phyloP scores from a whole-genome alignment of 2,329 filamentous ascomycete species.

The Fusarium fracticaudum region DNA sequence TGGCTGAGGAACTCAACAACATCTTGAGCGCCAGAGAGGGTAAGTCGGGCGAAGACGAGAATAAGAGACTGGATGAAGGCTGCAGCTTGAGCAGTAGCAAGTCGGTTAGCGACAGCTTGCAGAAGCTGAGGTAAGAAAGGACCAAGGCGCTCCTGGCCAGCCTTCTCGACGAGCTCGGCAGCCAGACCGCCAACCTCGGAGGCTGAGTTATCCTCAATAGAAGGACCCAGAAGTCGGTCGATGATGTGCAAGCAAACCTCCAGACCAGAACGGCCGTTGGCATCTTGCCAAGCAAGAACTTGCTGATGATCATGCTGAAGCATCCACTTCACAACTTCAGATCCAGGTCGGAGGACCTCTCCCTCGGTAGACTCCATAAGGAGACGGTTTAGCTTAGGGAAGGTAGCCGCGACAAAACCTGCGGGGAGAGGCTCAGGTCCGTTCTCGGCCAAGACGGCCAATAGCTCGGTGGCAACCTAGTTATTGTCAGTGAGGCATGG shows the following conservation, averaged over 20 bases:
- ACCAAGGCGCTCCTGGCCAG: constrained; percentile 88
- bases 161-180: constrained; percentile 94
- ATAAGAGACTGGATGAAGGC: constrained; percentile 96
- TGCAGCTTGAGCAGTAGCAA: constrained; percentile 84
- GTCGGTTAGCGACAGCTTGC: constrained; percentile 84
- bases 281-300: constrained; percentile 86
- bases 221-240: constrained; percentile 84
- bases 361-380: constrained; percentile 87
- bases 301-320: constrained; percentile 90
- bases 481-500: constrained; percentile 30
- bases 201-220: constrained; percentile 91
- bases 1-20: constrained; percentile 92
- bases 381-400: constrained; percentile 87
- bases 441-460: constrained; percentile 82
- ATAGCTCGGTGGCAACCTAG: constrained; percentile 82
- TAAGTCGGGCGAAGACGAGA: constrained; percentile 91
- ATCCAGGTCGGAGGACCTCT: constrained; percentile 86
- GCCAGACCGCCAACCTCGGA: constrained; percentile 96
- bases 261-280: constrained; percentile 80
- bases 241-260: constrained; percentile 93
- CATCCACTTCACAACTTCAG: constrained; percentile 87
- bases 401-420: constrained; percentile 83
- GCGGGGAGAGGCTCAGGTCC: constrained; percentile 85
- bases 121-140: constrained; percentile 90
- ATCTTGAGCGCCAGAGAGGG: constrained; percentile 84